A percentile compares a stretch with the other conserved stretches of the same genome.
These are phyloP conservation scores for Candida chilensis DNA, from an alignment of 805 yeast genomes.

Conservation along the genomic window DNA sequence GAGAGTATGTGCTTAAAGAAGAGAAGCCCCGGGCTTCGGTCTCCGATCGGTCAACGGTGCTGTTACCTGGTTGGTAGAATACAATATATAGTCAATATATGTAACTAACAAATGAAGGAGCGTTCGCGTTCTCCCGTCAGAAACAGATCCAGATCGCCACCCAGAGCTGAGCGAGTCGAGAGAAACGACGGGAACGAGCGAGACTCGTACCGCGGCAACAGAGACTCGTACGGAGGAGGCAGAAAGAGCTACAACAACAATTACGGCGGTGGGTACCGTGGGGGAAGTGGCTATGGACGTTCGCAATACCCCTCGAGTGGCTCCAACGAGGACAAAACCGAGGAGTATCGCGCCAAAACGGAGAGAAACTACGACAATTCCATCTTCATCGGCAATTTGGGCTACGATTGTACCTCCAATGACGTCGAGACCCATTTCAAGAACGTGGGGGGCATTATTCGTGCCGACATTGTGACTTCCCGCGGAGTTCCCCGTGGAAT, in stretches of 20 bases:
- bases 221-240: slow-evolving; percentile 9
- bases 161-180: slow-evolving; percentile 34
- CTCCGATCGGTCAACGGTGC: no score
- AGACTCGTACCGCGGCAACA: no score
- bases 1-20: slow-evolving; percentile 44
- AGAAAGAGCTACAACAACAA: slow-evolving; percentile 22
- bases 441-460: slow-evolving; percentile 54
- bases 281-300: slow-evolving; percentile 5
- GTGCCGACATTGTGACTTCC: slow-evolving; percentile 76
- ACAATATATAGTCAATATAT: no score
- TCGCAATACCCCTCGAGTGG: slow-evolving; percentile 8
- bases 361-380: slow-evolving; percentile 60
- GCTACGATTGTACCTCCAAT: slow-evolving; percentile 51
- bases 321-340: slow-evolving; percentile 22
- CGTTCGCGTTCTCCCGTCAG: slow-evolving; percentile 23
- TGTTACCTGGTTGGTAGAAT: no score
- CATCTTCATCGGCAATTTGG: slow-evolving; percentile 66
- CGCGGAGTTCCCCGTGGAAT: slow-evolving; percentile 81
- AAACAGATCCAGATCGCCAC: slow-evolving; percentile 25
- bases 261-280: slow-evolving; percentile 14
- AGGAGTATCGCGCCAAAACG: slow-evolving; percentile 19
- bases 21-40: no score
- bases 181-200: no score
- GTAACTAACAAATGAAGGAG: no score
- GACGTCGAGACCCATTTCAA: slow-evolving; percentile 54